Evolutionary conservation across 176 grass and related monocot species (phyloP).

Genomic region (Pontederia crassipes): DNA sequence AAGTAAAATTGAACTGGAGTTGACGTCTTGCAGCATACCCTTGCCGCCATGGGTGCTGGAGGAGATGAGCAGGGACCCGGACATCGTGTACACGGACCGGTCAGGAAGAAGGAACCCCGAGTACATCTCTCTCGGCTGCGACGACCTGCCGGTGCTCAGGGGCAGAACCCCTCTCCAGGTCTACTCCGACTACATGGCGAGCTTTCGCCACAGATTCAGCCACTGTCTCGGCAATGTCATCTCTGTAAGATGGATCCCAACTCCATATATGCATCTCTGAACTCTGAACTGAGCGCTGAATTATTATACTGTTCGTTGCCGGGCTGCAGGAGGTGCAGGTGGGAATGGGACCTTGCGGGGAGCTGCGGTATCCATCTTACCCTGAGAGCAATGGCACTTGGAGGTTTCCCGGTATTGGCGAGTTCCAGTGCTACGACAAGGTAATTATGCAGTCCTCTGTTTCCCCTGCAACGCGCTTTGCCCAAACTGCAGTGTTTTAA

Average conservation of each 20-base stretch:
- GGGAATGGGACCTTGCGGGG: slow-evolving; percentile 91
- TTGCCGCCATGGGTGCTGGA: slow-evolving; percentile 76
- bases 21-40: slow-evolving; percentile 50
- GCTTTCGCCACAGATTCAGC: slow-evolving; percentile 62
- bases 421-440: slow-evolving; percentile 94
- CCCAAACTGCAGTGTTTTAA: no score
- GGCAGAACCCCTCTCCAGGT: slow-evolving; percentile 88
- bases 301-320: no score
- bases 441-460: slow-evolving; percentile 3
- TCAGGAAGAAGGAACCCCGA: slow-evolving; percentile 80
- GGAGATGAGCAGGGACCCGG: slow-evolving; percentile 57
- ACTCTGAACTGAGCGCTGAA: no score
- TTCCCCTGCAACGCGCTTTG: background rate
- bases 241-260: slow-evolving; percentile 30
- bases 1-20: background rate
- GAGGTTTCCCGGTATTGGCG: slow-evolving; percentile 90
- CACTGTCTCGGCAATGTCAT: slow-evolving; percentile 65
- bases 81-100: slow-evolving; percentile 80
- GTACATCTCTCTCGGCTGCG: slow-evolving; percentile 91
- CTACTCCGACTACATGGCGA: slow-evolving; percentile 91
- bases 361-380: slow-evolving; percentile 90
- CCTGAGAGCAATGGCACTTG: slow-evolving; percentile 91
- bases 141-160: slow-evolving; percentile 59
- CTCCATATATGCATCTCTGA: no score
- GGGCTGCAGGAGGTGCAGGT: slow-evolving; percentile 80